Base-by-base conservation (phyloP, 257 asterid genomes). In the Jasminum sambac region DNA sequence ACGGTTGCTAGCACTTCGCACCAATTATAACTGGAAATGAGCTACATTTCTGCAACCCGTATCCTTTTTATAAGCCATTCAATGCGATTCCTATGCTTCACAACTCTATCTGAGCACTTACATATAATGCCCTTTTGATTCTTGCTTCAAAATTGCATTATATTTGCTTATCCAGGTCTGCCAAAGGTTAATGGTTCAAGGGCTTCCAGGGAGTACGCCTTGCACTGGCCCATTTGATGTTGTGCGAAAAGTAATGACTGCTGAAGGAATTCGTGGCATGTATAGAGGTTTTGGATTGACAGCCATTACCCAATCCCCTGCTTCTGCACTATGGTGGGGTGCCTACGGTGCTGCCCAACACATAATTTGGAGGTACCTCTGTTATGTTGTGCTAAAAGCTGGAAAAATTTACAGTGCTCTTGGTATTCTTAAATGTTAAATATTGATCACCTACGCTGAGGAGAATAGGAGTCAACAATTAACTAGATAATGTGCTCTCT, bases 281-380 rank as follows among this genome's bases (percentile, higher is more conserved):
- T 94, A 89, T 50, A 85, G 98, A 80, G 98, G 98, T 39, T 94
- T 94, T 71, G 97, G 97, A 58, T 83, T 94, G 67, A 90, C 96
- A 38, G 90, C 87, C 67, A 60, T 81, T 58, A 81, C 85, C 7
- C 98, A 90, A 73, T 67, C 98, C 65, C 92, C 98, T 76, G 98
- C 97, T 72, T 81, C 91, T 9, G 98, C 98, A 17, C 92, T 94
- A 59, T 94, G 98, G 98, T 94, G 97, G 98, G 96, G 96, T 77
- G 87, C 92, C 50, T 94, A 94, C 72, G 97, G 95, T 71, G 73
- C 91, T 44, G 88, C 98, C 23, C 97, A 94, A 66, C 96, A 90
- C 75, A 73, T 82, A 44, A 84, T 87, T 36, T 94, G 98, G 98
- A 85, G 96, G 98, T 90, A 85, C 37, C 37, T 43, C 39, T 30